Evolutionary conservation across 2,329 filamentous ascomycete genomes (phyloP).

Genomic region (Colletotrichum euphorbiae): DNA sequence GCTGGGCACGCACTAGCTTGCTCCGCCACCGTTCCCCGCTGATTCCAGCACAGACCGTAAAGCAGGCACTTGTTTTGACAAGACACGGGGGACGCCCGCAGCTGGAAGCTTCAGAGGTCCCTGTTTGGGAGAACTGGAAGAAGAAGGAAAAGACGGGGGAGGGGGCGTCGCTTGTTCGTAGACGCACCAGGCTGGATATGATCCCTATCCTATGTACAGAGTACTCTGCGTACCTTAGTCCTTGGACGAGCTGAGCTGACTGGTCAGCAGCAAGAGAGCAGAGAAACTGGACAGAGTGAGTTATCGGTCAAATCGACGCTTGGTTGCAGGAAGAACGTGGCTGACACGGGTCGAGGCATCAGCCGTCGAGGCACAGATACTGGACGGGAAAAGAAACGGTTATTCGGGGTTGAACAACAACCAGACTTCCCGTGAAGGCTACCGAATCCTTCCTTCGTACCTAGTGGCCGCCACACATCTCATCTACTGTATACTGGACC

Average conservation of each 20-base stretch:
- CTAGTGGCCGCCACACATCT: conserved; percentile 17
- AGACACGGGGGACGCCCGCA: conserved; percentile 8
- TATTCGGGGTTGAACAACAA: neutral
- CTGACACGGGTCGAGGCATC: neutral
- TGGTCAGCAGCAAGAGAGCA: conserved; percentile 2
- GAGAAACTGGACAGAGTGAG: neutral
- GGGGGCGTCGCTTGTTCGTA: neutral
- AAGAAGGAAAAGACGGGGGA: conserved; percentile 17
- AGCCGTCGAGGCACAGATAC: neutral
- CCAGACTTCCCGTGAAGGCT: neutral
- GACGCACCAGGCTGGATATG: neutral
- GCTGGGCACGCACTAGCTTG: conserved; percentile 32
- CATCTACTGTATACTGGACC: too few species aligned
- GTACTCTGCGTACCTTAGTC: neutral
- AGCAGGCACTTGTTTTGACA: conserved; percentile 13
- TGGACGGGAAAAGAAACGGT: neutral
- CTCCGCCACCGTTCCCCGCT: conserved; percentile 29
- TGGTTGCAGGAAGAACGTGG: neutral
- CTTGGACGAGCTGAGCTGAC: neutral
- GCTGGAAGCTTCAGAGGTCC: neutral
- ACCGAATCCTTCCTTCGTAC: conserved; percentile 17
- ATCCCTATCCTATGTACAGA: neutral
- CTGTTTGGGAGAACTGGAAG: neutral
- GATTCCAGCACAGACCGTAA: conserved; percentile 1
- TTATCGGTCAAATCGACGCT: neutral